Evolutionary conservation across 1,284 basidiomycete genomes (phyloP).

Genomic region (Ceratobasidium papillatum): DNA sequence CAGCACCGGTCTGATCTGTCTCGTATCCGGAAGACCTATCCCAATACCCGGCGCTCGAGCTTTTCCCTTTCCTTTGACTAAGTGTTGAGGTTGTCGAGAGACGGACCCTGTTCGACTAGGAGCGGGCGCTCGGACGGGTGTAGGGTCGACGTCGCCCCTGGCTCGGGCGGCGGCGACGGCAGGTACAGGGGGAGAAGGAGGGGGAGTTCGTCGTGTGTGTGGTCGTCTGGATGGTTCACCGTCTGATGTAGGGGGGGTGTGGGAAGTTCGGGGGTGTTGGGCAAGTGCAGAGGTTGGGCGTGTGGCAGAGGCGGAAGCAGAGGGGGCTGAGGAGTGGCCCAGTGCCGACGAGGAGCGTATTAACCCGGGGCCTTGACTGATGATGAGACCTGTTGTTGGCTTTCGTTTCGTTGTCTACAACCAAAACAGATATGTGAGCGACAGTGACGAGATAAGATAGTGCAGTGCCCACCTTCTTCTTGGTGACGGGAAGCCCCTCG

Average conservation of each 20-base stretch:
- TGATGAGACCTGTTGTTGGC: conserved; percentile 15
- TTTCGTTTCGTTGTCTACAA: conserved; percentile 27
- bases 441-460: neutral
- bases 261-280: conserved; percentile 37
- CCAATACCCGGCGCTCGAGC: conserved; percentile 22
- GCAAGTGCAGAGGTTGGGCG: conserved; percentile 26
- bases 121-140: conserved; percentile 11
- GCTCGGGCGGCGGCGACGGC: conserved; percentile 29
- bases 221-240: conserved; percentile 34
- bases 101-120: conserved; percentile 17
- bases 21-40: conserved; percentile 1
- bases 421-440: neutral
- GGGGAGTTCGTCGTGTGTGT: conserved; percentile 17
- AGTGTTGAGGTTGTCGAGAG: neutral
- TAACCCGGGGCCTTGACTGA: conserved; percentile 23
- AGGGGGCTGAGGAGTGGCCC: conserved; percentile 19
- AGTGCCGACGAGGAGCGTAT: conserved; percentile 30
- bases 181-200: conserved; percentile 30
- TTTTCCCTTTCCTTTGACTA: conserved; percentile 24
- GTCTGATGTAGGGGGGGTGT: conserved; percentile 38
- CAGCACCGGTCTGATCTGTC: neutral
- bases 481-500: conserved; percentile 22
- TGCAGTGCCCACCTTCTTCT: conserved; percentile 23
- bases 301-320: neutral
- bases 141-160: conserved; percentile 28